These are phyloP conservation scores for Hirschfeldia incana DNA, from an alignment of 345 rosid species.

Conservation along the genomic window DNA sequence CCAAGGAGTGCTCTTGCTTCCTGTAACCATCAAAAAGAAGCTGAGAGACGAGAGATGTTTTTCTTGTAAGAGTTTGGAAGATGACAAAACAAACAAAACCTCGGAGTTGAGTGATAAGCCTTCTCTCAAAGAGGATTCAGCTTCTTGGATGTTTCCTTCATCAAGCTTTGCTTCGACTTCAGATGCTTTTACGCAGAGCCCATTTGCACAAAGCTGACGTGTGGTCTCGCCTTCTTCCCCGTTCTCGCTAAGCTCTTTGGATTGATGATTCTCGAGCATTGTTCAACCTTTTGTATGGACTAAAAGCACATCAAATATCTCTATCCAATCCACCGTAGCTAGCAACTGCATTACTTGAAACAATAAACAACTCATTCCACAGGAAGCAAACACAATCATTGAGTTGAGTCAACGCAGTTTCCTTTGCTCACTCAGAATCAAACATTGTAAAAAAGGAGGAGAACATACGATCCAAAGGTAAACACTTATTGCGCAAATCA, in stretches of 20 bases:
- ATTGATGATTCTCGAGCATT: slow-evolving; percentile 45
- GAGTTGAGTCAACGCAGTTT: slow-evolving; percentile 8
- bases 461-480: neutral
- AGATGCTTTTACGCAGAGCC: slow-evolving; percentile 54
- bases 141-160: slow-evolving; percentile 87
- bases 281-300: slow-evolving; percentile 29
- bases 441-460: neutral
- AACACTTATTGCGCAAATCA: neutral
- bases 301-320: slow-evolving; percentile 25
- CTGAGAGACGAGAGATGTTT: neutral
- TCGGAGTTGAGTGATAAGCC: slow-evolving; percentile 83
- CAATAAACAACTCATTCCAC: slow-evolving; percentile 9
- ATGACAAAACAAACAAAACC: slow-evolving; percentile 40
- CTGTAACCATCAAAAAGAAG: slow-evolving; percentile 34
- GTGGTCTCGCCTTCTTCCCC: slow-evolving; percentile 40
- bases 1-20: slow-evolving; percentile 98
- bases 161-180: slow-evolving; percentile 92
- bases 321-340: slow-evolving; percentile 21
- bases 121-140: slow-evolving; percentile 87
- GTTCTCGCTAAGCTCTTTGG: slow-evolving; percentile 42
- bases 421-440: slow-evolving; percentile 4
- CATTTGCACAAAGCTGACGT: slow-evolving; percentile 74
- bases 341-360: slow-evolving; percentile 35
- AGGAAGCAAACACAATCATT: neutral
- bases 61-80: neutral